phyloP scores from a whole-genome alignment of 768 basidiomycete species.

The Termitomyces sp. region DNA sequence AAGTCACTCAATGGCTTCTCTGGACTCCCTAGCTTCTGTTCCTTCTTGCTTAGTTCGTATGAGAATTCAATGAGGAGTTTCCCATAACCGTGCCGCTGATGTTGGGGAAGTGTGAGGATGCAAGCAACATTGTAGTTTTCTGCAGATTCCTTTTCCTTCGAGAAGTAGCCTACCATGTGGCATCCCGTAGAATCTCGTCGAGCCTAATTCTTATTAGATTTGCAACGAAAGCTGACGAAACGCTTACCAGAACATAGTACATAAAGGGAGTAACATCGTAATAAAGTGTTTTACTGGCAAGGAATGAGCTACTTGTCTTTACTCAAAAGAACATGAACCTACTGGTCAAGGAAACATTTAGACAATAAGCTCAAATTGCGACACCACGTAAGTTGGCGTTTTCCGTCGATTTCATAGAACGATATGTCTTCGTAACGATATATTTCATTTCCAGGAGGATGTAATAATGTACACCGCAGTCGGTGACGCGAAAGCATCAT shows the following conservation, averaged over 20 bases:
- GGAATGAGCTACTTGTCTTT: conserved; percentile 16
- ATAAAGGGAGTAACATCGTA: conserved; percentile 99
- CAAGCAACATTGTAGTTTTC: conserved; percentile 99
- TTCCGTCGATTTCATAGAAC: conserved; percentile 98
- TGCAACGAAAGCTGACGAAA: background rate
- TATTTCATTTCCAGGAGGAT: conserved; percentile 99
- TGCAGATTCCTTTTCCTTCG: conserved; percentile 97
- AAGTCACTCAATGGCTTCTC: conserved; percentile 97
- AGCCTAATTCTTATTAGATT: conserved; percentile 37
- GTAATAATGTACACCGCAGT: conserved; percentile 81
- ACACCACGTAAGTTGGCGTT: conserved; percentile 94
- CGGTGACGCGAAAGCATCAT: conserved; percentile 93
- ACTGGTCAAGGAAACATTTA: conserved; percentile 99
- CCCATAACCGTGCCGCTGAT: conserved; percentile 95
- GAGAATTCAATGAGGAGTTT: conserved; percentile 96
- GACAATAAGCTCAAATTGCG: conserved; percentile 93
- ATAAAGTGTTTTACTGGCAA: conserved; percentile 87
- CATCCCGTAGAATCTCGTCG: conserved; percentile 86
- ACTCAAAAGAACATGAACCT: conserved; percentile 27
- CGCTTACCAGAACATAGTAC: conserved; percentile 94
- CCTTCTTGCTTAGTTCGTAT: conserved; percentile 95
- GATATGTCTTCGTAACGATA: conserved; percentile 97
- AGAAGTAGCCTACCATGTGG: conserved; percentile 97
- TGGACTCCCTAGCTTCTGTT: conserved; percentile 92
- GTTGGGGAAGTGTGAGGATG: conserved; percentile 96